Percentiles rank a stretch among this genome's conserved stretches.
These are phyloP conservation scores for Aspergillus candidus DNA, from an alignment of 2,329 filamentous ascomycete species.

Conservation along the genomic window DNA sequence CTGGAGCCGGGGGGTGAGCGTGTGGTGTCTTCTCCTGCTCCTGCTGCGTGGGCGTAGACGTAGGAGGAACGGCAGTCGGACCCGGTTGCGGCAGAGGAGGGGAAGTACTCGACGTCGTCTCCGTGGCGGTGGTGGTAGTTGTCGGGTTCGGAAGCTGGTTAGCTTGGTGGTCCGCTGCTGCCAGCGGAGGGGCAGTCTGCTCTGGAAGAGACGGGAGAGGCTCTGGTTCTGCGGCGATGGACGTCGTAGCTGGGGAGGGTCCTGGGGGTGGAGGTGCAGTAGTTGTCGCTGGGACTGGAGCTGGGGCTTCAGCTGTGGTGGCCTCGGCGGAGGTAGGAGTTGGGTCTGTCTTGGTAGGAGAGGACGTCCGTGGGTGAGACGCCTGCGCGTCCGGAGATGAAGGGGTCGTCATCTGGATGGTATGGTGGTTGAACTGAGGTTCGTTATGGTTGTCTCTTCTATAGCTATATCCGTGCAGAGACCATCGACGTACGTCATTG, in stretches of 20 bases:
- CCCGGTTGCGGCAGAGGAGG: conserved; percentile 40
- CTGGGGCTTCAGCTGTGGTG: background rate
- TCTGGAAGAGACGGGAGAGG: conserved; percentile 10
- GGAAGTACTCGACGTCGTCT: conserved; percentile 20
- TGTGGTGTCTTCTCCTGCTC: conserved; percentile 20
- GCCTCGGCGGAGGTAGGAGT: too few species aligned
- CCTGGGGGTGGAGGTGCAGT: conserved; percentile 20
- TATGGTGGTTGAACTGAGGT: too few species aligned
- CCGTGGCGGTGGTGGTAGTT: conserved; percentile 19
- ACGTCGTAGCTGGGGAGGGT: conserved; percentile 30
- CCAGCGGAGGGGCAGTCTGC: conserved; percentile 16
- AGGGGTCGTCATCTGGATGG: too few species aligned
- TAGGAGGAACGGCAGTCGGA: conserved; percentile 14
- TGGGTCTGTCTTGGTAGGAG: too few species aligned
- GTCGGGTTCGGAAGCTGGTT: conserved; percentile 15
- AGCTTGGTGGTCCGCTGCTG: conserved; percentile 3
- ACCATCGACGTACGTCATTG: too few species aligned
- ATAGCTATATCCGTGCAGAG: too few species aligned
- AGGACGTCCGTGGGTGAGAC: too few species aligned
- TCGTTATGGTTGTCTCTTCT: too few species aligned
- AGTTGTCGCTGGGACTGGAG: conserved; percentile 5
- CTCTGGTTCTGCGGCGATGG: conserved; percentile 17
- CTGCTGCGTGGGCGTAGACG: conserved; percentile 3
- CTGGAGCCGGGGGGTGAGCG: conserved; percentile 5
- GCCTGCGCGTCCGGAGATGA: too few species aligned